These are phyloP conservation scores for Nemania sp. DNA, from an alignment of 2,329 filamentous ascomycete genomes.

Conservation along the genomic window DNA sequence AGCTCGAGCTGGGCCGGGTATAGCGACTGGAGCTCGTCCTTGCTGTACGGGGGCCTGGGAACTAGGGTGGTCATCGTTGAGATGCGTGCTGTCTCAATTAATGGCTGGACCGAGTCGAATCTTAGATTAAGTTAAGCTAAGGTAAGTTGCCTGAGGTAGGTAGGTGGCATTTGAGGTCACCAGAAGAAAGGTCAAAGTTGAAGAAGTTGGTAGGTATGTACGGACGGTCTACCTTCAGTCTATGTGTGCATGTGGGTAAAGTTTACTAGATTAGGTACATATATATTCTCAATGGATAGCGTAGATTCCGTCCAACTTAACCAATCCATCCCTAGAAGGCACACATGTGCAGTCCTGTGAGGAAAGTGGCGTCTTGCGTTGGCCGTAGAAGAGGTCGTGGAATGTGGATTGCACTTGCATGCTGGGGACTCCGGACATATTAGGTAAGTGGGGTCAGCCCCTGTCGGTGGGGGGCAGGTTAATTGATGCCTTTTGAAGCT, in stretches of 20 bases:
- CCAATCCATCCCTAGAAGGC: not conserved
- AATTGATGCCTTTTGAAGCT: no score
- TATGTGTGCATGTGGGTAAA: not conserved
- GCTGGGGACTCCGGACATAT: not conserved
- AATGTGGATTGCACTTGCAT: not conserved
- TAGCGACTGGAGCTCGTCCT: constrained; percentile 76
- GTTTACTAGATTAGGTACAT: not conserved
- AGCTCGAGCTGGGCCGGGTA: constrained; percentile 82
- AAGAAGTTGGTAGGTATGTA: no score
- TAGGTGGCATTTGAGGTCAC: no score
- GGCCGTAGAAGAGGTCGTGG: not conserved
- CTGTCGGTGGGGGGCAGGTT: no score
- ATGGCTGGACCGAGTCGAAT: not conserved
- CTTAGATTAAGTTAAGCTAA: no score
- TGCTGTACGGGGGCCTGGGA: constrained; percentile 75
- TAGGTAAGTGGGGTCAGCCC: no score
- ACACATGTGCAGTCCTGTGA: not conserved
- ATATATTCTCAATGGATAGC: no score
- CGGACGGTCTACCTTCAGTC: no score
- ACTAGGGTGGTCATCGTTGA: constrained; percentile 74
- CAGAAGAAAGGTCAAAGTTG: no score
- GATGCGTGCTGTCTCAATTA: not conserved
- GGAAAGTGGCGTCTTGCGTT: not conserved
- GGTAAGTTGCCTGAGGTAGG: no score
- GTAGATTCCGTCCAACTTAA: not conserved